These are phyloP conservation scores for Eucalyptus urophylla DNA, from an alignment of 345 rosid species.

Conservation along the genomic window DNA sequence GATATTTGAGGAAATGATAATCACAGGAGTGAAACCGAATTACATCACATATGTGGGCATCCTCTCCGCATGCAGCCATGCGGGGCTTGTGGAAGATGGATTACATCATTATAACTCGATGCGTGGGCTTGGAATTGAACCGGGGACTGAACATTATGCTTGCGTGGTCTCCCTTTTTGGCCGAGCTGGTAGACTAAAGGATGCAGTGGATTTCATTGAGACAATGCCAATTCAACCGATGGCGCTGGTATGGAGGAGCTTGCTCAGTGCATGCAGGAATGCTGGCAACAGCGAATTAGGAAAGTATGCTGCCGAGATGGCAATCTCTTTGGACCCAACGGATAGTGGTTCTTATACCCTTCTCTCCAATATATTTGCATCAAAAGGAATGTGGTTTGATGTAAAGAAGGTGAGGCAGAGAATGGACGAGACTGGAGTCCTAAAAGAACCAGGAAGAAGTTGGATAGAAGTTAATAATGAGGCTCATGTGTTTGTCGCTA, in stretches of 20 bases:
- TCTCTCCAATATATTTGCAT: conserved; percentile 50
- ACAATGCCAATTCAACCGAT: too few species aligned
- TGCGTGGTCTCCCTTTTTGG: too few species aligned
- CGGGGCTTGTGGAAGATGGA: too few species aligned
- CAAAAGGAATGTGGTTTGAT: conserved; percentile 60
- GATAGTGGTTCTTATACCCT: conserved; percentile 57
- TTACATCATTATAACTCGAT: too few species aligned
- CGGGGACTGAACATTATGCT: too few species aligned
- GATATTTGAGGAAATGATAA: too few species aligned
- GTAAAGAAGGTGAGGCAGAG: conserved; percentile 14
- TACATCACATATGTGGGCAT: too few species aligned
- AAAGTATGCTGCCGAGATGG: conserved; percentile 57
- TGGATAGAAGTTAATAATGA: background rate
- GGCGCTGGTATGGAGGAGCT: conserved; percentile 57
- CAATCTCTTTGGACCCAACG: conserved; percentile 37
- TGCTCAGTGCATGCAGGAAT: conserved; percentile 44
- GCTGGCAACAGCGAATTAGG: conserved; percentile 40
- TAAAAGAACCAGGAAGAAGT: background rate
- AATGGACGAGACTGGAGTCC: background rate
- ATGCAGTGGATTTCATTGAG: too few species aligned
- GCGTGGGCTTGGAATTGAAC: too few species aligned
- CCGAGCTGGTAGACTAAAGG: too few species aligned
- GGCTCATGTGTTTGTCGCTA: background rate
- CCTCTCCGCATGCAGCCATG: too few species aligned
- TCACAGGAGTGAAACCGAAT: too few species aligned